Base-by-base conservation (phyloP, 208 protist genomes). In the Leishmania aethiopica region DNA sequence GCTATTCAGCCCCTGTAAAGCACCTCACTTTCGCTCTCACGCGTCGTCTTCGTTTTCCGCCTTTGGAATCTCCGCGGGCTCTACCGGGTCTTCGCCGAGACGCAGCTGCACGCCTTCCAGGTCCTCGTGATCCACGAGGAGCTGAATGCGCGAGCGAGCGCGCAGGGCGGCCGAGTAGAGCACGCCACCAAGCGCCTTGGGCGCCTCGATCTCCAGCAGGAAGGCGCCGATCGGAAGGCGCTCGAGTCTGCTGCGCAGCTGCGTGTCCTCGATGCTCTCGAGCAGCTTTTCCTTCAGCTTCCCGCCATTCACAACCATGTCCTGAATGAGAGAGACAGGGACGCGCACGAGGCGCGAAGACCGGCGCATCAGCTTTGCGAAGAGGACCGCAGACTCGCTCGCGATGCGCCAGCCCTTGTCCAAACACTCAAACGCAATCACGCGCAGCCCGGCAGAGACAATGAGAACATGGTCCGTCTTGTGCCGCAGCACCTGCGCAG, bases 111-210 rank as follows among this genome's bases (percentile, higher is more conserved):
- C 81, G n/a, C 92, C 94, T 22, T 88, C 88, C 49, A 97, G n/a
- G 77, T 97, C 94, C 57, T 97, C 94, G 73, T 96, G 92, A 57
- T 96, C 92, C 0, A 97, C 89, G 37, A 94, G 86, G 8, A 97
- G 85, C 86, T 96, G 92, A 47, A 97, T 66, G 55, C 90, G 84
- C 25, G 83, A 89, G 32, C 92, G 92, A 19, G 94, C 94, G 45
- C 94, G 88, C 60, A 97, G 86, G 1, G 87, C 91, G 2, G 93
- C 90, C 11, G 89, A 86, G 79, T 91, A 96, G 86, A 91, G 90
- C 11, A 90, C 78, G 4, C 87, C 88, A 57, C 83, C 81, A 35
- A 81, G 80, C 32, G 88, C 77, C 42, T 80, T 67, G 3, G 86
- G 85, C 25, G 80, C 81, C 37, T 90, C 88, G 81, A 95, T 91